These are phyloP conservation scores for Syncephalastrum monosporum DNA, from an alignment of 371 early-diverging fungal species.

Conservation along the genomic window DNA sequence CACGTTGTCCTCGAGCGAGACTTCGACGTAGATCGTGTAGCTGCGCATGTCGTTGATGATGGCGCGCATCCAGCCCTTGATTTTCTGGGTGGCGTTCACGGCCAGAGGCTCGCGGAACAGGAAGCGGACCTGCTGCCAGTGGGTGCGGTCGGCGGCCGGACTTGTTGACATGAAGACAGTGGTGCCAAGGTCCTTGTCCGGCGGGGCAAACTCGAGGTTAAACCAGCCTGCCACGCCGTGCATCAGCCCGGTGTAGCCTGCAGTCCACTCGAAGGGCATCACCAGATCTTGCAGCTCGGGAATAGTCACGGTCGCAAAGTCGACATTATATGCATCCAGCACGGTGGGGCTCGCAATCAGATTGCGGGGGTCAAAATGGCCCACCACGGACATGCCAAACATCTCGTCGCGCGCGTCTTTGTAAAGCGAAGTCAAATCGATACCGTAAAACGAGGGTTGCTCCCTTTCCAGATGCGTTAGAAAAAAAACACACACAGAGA, in stretches of 20 bases:
- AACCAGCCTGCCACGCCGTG: slow-evolving; percentile 99
- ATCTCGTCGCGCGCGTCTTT: slow-evolving; percentile 82
- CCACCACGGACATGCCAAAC: slow-evolving; percentile 93
- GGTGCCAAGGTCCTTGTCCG: slow-evolving; percentile 35
- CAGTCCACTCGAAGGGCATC: slow-evolving; percentile 83
- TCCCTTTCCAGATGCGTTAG: slow-evolving; percentile 43
- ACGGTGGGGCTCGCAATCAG: slow-evolving; percentile 68
- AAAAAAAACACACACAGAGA: background rate
- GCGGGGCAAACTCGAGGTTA: slow-evolving; percentile 75
- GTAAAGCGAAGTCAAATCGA: slow-evolving; percentile 85
- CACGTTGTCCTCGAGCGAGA: slow-evolving; percentile 47
- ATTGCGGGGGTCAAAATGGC: slow-evolving; percentile 86
- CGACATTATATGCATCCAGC: slow-evolving; percentile 60
- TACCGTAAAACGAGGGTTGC: slow-evolving; percentile 86
- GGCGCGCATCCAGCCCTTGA: slow-evolving; percentile 86
- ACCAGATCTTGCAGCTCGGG: slow-evolving; percentile 77
- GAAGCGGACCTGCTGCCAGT: slow-evolving; percentile 98
- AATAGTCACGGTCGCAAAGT: slow-evolving; percentile 82
- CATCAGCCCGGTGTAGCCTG: slow-evolving; percentile 86
- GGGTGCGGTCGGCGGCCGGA: slow-evolving; percentile 86
- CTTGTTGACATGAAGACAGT: slow-evolving; percentile 76
- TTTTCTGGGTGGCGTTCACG: slow-evolving; percentile 84
- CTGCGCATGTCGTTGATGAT: slow-evolving; percentile 89
- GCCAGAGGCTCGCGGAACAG: slow-evolving; percentile 93
- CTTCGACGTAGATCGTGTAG: slow-evolving; percentile 77